Evolutionary conservation across 1,139 yeast genomes (phyloP), one percentile per base, ranked within the genome.

Genomic region (Magnusiomyces magnusii): DNA sequence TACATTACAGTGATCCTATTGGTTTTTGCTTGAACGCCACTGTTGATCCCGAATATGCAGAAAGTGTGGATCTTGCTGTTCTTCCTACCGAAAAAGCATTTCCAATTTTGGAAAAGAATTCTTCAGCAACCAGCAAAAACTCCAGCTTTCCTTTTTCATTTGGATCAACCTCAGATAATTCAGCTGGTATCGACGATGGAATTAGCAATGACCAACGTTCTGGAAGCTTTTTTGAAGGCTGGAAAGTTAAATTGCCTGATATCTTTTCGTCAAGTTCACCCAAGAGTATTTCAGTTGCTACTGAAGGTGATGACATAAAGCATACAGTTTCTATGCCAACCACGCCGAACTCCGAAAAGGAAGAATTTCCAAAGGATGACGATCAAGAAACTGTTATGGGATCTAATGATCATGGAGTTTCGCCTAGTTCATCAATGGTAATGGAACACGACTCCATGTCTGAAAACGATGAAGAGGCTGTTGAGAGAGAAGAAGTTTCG

Each of bases 1-100:
- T 71, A 56, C 75, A 76, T 61, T 71, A 73, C 39, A 71, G 75
- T n/a, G 79, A 76, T 59, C 76, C 78, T 15, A 70, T 76, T 27
- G 73, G 77, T 0, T 71, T 72, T 57, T 64, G 72, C 36, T 63
- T 76, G 56, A 73, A 71, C 53, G 74, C 78, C 1, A 71, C 77
- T 0, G 77, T 74, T 1, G 76, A 73, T 58, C 64, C 71, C 0
- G 63, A 63, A 17, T 63, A 67, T 55, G 70, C 74, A 0, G 63
- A 63, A 15, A 58, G 58, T 23, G 57, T 73, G 21, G 68, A 67
- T 24, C 64, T 67, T 3, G 70, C 75, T 0, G 57, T 57, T 10
- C 60, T 73, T 13, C 72, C 73, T 0, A 56, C 60, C 15, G 70
- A 66, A 44, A 62, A 62, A 59, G 59, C 59, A 25, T 66, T 71